phyloP scores from a whole-genome alignment of 1,139 yeast genomes.

The Lodderomyces orthopsilosis region DNA sequence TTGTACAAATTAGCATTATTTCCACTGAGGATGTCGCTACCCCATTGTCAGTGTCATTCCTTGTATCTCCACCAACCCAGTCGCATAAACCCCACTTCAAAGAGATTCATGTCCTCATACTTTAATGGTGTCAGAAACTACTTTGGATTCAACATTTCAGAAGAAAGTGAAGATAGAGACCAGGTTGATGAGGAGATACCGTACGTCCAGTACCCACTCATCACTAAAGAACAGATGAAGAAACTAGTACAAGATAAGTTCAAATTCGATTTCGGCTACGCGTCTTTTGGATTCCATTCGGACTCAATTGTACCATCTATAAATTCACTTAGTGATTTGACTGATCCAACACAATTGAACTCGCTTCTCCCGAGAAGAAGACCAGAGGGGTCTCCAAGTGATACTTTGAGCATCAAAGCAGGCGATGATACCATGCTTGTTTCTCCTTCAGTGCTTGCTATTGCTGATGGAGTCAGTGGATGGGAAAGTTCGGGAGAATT shows the following conservation, averaged over 20 bases:
- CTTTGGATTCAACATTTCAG: conserved; percentile 22
- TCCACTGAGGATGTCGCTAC: conserved; percentile 1
- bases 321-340: conserved; percentile 50
- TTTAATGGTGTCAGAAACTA: conserved; percentile 29
- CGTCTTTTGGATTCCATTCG: conserved; percentile 52
- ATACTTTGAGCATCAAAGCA: conserved; percentile 51
- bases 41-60: neutral
- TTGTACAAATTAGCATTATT: neutral
- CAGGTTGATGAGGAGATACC: conserved; percentile 31
- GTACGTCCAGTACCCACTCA: conserved; percentile 41
- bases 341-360: conserved; percentile 48
- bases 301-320: conserved; percentile 37
- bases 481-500: conserved; percentile 48
- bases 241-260: conserved; percentile 37
- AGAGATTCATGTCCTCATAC: conserved; percentile 11
- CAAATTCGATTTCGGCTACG: conserved; percentile 45
- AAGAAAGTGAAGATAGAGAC: conserved; percentile 13
- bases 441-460: conserved; percentile 53
- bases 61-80: neutral
- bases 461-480: conserved; percentile 63
- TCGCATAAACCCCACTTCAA: neutral
- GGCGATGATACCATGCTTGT: conserved; percentile 66
- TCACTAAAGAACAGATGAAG: conserved; percentile 41
- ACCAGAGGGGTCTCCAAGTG: conserved; percentile 53
- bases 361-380: conserved; percentile 50